These are phyloP conservation scores for Quercus alba DNA, from an alignment of 306 rosid species.

Conservation along the genomic window DNA sequence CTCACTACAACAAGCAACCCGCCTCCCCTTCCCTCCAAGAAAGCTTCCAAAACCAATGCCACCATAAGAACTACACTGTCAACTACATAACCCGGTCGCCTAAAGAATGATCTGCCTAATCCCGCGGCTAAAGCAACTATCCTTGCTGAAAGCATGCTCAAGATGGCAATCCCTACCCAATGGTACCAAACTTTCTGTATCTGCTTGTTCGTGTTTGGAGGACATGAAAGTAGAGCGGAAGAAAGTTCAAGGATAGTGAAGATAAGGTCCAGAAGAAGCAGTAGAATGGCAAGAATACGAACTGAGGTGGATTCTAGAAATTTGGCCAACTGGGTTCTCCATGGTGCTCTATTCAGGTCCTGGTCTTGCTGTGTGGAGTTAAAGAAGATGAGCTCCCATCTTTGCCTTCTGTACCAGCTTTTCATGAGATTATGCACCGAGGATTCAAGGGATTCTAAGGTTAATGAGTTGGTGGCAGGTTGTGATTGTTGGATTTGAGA, in stretches of 20 bases:
- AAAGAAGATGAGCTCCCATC: constrained; percentile 30
- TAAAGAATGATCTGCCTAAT: constrained; percentile 44
- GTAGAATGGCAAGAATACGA: constrained; percentile 31
- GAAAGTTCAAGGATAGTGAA: constrained; percentile 68
- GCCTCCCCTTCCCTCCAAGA: constrained; percentile 55
- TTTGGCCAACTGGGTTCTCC: constrained; percentile 48
- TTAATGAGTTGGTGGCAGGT: constrained; percentile 20
- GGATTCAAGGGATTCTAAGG: constrained; percentile 35
- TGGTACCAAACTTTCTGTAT: constrained; percentile 30
- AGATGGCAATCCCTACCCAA: constrained; percentile 64
- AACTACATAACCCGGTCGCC: constrained; percentile 45
- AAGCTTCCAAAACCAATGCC: constrained; percentile 56
- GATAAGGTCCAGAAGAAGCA: constrained; percentile 56
- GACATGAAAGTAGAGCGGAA: constrained; percentile 42
- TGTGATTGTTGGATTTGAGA: constrained; percentile 23
- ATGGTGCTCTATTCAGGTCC: constrained; percentile 32
- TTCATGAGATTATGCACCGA: constrained; percentile 42
- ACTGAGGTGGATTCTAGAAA: constrained; percentile 58
- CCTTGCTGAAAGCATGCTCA: constrained; percentile 48
- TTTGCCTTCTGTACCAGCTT: constrained; percentile 52
- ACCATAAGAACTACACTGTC: constrained; percentile 51
- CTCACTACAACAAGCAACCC: constrained; percentile 63
- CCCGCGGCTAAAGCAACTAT: constrained; percentile 36
- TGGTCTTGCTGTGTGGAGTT: constrained; percentile 18
- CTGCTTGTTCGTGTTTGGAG: constrained; percentile 3